A percentile compares a stretch with the other conserved stretches of the same genome.
These are phyloP conservation scores for Chamaecrista fasciculata DNA, from an alignment of 306 rosid genomes.

Conservation along the genomic window DNA sequence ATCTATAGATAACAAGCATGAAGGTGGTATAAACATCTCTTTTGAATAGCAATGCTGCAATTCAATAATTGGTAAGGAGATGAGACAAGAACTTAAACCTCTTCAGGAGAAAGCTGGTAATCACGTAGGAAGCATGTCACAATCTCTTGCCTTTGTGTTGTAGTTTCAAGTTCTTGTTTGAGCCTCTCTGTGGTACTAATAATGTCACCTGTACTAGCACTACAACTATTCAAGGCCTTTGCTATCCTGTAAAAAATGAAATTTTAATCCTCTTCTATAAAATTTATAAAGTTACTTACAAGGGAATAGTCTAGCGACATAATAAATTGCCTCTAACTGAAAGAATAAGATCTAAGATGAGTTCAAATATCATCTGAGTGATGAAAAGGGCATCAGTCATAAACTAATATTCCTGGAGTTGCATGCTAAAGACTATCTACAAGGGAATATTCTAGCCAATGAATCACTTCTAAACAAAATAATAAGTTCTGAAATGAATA, in stretches of 20 bases:
- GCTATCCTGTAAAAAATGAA: conserved; percentile 51
- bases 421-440: neutral
- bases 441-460: neutral
- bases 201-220: conserved; percentile 84
- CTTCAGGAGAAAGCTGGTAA: conserved; percentile 86
- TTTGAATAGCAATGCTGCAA: conserved; percentile 17
- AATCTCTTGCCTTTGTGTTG: conserved; percentile 86
- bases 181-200: conserved; percentile 88
- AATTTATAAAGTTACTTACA: conserved; percentile 6
- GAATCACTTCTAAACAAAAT: conserved; percentile 1
- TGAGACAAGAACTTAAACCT: conserved; percentile 44
- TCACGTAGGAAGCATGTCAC: conserved; percentile 87
- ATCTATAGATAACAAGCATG: conserved; percentile 47
- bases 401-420: conserved; percentile 9
- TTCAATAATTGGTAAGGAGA: conserved; percentile 11
- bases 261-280: neutral
- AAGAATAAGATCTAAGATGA: conserved; percentile 7
- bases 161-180: conserved; percentile 75
- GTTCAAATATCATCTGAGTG: conserved; percentile 15
- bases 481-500: neutral
- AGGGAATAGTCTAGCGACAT: conserved; percentile 1
- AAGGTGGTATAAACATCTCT: neutral
- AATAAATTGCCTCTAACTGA: neutral
- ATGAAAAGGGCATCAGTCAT: conserved; percentile 17
- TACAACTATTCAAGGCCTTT: conserved; percentile 69